Evolutionary conservation across 2,329 filamentous ascomycete species (phyloP).

Genomic region (Aspergillus alliaceus): DNA sequence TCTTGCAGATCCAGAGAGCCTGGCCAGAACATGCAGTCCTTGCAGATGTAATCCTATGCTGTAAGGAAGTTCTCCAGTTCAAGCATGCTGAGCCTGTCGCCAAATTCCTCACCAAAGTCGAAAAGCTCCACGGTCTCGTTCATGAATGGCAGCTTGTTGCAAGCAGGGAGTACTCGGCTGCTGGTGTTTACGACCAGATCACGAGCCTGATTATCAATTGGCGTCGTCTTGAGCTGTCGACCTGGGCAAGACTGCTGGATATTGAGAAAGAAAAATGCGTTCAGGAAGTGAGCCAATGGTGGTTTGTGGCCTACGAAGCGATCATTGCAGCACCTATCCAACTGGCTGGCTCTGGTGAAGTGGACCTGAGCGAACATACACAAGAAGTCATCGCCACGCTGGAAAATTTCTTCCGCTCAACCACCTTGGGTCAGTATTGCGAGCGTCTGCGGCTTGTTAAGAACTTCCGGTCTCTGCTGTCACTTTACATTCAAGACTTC

Average conservation of each 20-base stretch:
- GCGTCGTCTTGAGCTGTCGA: constrained; percentile 86
- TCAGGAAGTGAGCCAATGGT: constrained; percentile 84
- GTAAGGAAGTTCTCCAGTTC: constrained; percentile 73
- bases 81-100: constrained; percentile 80
- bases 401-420: constrained; percentile 74
- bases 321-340: constrained; percentile 74
- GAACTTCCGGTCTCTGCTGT: constrained; percentile 63
- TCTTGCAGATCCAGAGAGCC: constrained; percentile 64
- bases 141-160: constrained; percentile 96
- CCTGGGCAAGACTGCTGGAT: constrained; percentile 87
- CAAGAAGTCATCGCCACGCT: constrained; percentile 72
- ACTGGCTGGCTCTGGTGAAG: constrained; percentile 59
- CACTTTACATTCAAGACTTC: constrained; percentile 60
- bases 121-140: constrained; percentile 80
- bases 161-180: constrained; percentile 72
- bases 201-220: constrained; percentile 82
- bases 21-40: constrained; percentile 78
- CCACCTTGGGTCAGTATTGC: constrained; percentile 77
- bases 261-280: constrained; percentile 75
- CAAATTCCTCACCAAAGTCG: constrained; percentile 79
- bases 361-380: constrained; percentile 64
- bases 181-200: constrained; percentile 70
- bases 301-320: constrained; percentile 93
- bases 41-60: constrained; percentile 72
- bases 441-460: constrained; percentile 69